These are phyloP conservation scores for Haplosporangium sp. DNA, from an alignment of 371 early-diverging fungal species.

Conservation along the genomic window DNA sequence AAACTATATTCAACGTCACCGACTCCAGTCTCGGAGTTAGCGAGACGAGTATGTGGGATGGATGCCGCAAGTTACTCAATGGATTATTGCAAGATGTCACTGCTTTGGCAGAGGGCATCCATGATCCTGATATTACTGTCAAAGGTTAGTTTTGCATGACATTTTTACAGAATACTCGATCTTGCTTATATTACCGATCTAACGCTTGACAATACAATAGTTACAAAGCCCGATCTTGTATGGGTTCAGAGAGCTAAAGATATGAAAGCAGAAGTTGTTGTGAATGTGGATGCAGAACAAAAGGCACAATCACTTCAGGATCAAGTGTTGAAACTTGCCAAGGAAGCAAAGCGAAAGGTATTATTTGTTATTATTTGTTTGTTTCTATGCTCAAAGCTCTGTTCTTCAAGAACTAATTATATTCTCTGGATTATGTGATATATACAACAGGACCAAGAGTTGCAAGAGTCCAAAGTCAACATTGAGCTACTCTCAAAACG, in stretches of 20 bases:
- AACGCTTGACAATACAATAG: slow-evolving; percentile 37
- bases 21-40: slow-evolving; percentile 66
- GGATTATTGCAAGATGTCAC: slow-evolving; percentile 62
- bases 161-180: neutral
- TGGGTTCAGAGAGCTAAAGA: slow-evolving; percentile 85
- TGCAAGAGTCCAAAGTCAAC: slow-evolving; percentile 83
- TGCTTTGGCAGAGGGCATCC: slow-evolving; percentile 49
- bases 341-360: slow-evolving; percentile 80
- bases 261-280: slow-evolving; percentile 80
- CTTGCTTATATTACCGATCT: neutral
- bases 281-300: slow-evolving; percentile 83
- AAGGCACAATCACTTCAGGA: slow-evolving; percentile 80
- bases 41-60: slow-evolving; percentile 75
- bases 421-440: neutral
- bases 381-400: neutral
- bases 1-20: slow-evolving; percentile 62
- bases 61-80: slow-evolving; percentile 64
- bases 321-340: slow-evolving; percentile 80
- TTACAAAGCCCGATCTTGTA: slow-evolving; percentile 70
- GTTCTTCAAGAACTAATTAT: neutral
- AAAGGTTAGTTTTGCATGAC: slow-evolving; percentile 50
- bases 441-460: slow-evolving; percentile 68
- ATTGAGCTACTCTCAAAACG: slow-evolving; percentile 84
- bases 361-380: neutral
- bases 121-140: slow-evolving; percentile 57